Percentiles rank a stretch among this genome's conserved stretches.
Evolutionary conservation across 73 alveolate species (phyloP).

Genomic region (Urostyla sp.): DNA sequence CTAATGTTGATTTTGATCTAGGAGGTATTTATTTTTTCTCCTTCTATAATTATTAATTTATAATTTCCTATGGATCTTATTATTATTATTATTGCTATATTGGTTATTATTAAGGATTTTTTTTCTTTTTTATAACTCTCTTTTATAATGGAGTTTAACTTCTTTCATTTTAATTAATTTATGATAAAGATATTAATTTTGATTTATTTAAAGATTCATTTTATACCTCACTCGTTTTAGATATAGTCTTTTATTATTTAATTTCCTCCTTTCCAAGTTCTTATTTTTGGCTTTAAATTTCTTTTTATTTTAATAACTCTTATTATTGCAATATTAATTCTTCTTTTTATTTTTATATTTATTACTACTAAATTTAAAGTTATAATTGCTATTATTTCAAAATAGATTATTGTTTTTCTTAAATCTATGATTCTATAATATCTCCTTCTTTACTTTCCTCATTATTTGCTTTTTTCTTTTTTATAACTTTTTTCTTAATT

Average conservation of each 20-base stretch:
- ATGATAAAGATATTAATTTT: too few relatives aligned
- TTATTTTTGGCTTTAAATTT: neutral
- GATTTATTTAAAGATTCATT: too few relatives aligned
- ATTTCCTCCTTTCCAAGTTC: neutral
- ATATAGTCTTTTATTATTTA: neutral
- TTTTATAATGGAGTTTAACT: too few relatives aligned
- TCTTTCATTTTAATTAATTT: too few relatives aligned
- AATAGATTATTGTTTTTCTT: neutral
- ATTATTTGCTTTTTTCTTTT: constrained; percentile 41
- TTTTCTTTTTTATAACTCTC: neutral
- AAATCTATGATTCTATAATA: too few relatives aligned
- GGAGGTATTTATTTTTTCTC: neutral
- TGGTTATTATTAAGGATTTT: neutral
- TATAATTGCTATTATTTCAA: neutral
- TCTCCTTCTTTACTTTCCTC: too few relatives aligned
- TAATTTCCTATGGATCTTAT: neutral
- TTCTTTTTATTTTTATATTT: neutral
- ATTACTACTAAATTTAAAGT: neutral
- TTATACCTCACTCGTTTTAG: neutral
- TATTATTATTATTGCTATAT: neutral
- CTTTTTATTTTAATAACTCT: neutral
- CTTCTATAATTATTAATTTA: neutral
- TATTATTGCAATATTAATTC: neutral
- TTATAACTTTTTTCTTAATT: constrained; percentile 32
- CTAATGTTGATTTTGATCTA: neutral